These are phyloP conservation scores for Clonostachys rosea DNA, from an alignment of 2,329 filamentous ascomycete species.

Conservation along the genomic window DNA sequence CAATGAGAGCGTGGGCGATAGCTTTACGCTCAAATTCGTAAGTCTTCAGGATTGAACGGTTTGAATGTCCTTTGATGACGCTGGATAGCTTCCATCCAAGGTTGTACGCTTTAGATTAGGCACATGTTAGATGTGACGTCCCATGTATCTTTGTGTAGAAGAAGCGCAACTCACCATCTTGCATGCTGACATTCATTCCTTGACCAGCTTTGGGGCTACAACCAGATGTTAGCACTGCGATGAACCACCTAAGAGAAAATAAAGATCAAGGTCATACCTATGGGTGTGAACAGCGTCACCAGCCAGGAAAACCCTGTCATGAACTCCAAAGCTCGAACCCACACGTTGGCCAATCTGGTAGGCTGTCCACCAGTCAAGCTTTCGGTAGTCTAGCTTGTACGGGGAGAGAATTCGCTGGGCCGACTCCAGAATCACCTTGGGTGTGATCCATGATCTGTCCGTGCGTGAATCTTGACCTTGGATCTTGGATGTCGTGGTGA, in stretches of 20 bases:
- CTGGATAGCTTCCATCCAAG: conserved; percentile 47
- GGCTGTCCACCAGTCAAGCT: conserved; percentile 67
- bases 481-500: conserved; percentile 36
- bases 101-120: conserved; percentile 46
- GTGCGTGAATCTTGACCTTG: conserved; percentile 37
- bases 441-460: conserved; percentile 58
- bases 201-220: conserved; percentile 57
- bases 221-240: conserved; percentile 29
- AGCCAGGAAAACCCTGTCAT: conserved; percentile 61
- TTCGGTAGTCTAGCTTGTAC: conserved; percentile 59
- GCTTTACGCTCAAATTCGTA: conserved; percentile 49
- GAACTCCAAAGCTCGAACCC: conserved; percentile 48
- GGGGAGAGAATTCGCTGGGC: conserved; percentile 63
- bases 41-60: conserved; percentile 36
- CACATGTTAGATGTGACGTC: neutral
- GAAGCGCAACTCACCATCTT: conserved; percentile 64
- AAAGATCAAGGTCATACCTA: conserved; percentile 4
- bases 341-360: conserved; percentile 64
- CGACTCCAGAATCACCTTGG: conserved; percentile 55
- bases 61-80: conserved; percentile 36
- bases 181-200: conserved; percentile 66
- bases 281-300: conserved; percentile 60
- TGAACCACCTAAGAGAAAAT: conserved; percentile 36
- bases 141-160: conserved; percentile 14
- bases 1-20: conserved; percentile 63